Conservation (phyloP, 1,284 basidiomycete species). For the Schizophyllum commune region DNA sequence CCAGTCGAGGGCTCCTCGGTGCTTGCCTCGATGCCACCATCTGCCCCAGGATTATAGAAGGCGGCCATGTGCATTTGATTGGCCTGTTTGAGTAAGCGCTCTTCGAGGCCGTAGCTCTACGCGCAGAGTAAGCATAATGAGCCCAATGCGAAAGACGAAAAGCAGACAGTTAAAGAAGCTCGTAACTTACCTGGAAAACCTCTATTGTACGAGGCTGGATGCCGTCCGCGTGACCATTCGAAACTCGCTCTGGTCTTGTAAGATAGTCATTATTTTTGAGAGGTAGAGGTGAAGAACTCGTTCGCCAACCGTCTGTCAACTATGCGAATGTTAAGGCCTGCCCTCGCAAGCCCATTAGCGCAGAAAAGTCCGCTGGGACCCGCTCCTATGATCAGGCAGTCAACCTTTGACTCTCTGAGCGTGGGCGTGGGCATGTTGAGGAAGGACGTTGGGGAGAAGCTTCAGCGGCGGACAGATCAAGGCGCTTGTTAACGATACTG, state of each 20-base stretch:
- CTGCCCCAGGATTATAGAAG: slow-evolving; percentile 59
- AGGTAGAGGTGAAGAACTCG: slow-evolving; percentile 9
- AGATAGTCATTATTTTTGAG: background rate
- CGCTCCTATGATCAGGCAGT: slow-evolving; percentile 48
- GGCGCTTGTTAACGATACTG: background rate
- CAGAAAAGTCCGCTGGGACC: slow-evolving; percentile 52
- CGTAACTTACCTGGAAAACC: slow-evolving; percentile 42
- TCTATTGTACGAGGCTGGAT: slow-evolving; percentile 37
- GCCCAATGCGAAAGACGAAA: background rate
- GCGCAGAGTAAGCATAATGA: background rate
- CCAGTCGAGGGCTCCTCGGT: background rate
- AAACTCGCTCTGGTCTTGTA: slow-evolving; percentile 44
- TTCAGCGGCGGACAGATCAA: background rate
- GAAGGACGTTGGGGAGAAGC: background rate
- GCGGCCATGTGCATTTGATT: slow-evolving; percentile 64
- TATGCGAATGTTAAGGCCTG: slow-evolving; percentile 55
- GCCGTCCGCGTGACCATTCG: slow-evolving; percentile 72
- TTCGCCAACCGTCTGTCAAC: slow-evolving; percentile 50
- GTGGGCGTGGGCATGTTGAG: slow-evolving; percentile 18
- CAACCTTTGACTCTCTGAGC: slow-evolving; percentile 31
- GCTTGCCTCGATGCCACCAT: slow-evolving; percentile 54
- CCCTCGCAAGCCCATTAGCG: slow-evolving; percentile 51
- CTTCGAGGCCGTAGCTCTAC: slow-evolving; percentile 68
- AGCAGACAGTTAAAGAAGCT: background rate
- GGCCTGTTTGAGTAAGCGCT: slow-evolving; percentile 54